Base-by-base conservation (phyloP, 164 flowering plant genomes). In the Annona squamosa region DNA sequence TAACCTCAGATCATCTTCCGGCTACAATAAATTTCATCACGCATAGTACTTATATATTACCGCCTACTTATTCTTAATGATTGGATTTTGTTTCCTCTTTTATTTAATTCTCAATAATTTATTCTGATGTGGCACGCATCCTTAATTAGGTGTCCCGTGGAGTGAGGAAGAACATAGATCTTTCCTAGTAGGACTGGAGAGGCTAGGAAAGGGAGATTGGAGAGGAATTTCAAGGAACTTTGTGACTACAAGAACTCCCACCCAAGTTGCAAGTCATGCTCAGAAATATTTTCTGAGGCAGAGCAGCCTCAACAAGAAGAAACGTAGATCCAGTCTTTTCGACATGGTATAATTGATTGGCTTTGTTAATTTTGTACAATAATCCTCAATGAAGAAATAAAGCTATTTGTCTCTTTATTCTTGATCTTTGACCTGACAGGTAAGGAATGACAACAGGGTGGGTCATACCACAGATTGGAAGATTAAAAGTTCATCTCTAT, bases 251-350 rank as follows among this genome's bases (percentile, higher is more conserved):
- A 88, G 91, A 65, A 88, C 98, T 69, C 96, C 96, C 41, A 89
- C 94, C 62, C 98, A 92, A 84, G 96, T 92, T 26, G 98, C 98
- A 4, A 92, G 98, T 66, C 98, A 92, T 87, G 98, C 96, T 62
- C 98, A 93, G 62, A 93, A 93, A 70, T 87, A 91, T 70, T 93
- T 93, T 69, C 91, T 93, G 48, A 78, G 94, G n/a, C 91, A 77
- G 61, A 77, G 78, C 1, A 77, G 74, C 59, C 86, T 84, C 69
- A 75, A 79, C 79, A 89, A 89, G 82, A 88, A 89, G 82, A 90
- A 87, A 72, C 83, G 93, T 2, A 90, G 97, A 45, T 81, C 93
- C 0, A 93, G 98, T 87, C 93, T 93, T 76, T 90, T 93, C 45
- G 94, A 92, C 81, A 72, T 88, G 90, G 97, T 90, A 86, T 26